These are phyloP conservation scores for Ramaria rubella DNA, from an alignment of 768 basidiomycete species.

Conservation along the genomic window DNA sequence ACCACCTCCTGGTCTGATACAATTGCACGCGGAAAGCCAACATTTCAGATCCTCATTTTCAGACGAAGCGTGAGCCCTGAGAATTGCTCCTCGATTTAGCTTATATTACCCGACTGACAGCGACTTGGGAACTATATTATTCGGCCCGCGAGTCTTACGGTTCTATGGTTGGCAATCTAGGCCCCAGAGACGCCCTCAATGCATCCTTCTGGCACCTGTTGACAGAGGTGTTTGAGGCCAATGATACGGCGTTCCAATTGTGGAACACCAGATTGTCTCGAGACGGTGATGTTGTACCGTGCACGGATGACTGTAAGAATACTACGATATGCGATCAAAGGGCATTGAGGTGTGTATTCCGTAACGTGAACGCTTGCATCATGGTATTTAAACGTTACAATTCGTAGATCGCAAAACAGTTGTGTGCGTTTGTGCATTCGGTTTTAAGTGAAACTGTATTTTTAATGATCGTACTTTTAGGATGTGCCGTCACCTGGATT, in stretches of 20 bases:
- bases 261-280: constrained; percentile 41
- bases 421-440: background rate
- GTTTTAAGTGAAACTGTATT: background rate
- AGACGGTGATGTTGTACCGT: constrained; percentile 29
- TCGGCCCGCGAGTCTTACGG: constrained; percentile 50
- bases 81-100: background rate
- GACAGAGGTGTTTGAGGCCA: constrained; percentile 44
- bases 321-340: constrained; percentile 39
- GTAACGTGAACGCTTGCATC: background rate
- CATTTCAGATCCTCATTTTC: constrained; percentile 38
- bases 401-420: background rate
- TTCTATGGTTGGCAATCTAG: constrained; percentile 33
- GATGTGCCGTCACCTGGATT: background rate
- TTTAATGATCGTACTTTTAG: background rate
- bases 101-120: constrained; percentile 23
- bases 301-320: constrained; percentile 31
- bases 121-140: constrained; percentile 50
- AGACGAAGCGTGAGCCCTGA: constrained; percentile 36
- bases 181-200: constrained; percentile 33
- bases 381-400: background rate
- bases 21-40: constrained; percentile 23
- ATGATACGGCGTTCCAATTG: constrained; percentile 39
- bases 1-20: background rate
- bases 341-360: constrained; percentile 25
- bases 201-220: constrained; percentile 57